Conservation (phyloP, 768 basidiomycete genomes). For the Boletus subparvulus region DNA sequence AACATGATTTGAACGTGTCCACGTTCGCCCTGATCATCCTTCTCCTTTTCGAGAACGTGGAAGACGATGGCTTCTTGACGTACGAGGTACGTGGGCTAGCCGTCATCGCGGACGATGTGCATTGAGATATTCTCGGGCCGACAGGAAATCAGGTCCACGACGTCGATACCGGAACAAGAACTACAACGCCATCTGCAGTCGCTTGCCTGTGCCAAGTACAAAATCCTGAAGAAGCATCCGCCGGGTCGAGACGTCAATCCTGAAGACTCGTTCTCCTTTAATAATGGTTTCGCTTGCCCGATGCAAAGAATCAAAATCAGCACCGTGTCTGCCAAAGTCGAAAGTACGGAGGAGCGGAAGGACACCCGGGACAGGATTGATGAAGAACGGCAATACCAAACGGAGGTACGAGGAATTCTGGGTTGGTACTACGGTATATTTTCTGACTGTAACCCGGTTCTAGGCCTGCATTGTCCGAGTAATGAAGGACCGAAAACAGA, state of each 20-base stretch:
- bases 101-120: not conserved
- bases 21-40: conserved; percentile 88
- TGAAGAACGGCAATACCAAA: conserved; percentile 86
- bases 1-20: conserved; percentile 90
- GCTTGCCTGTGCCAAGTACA: conserved; percentile 92
- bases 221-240: conserved; percentile 89
- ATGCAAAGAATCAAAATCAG: conserved; percentile 92
- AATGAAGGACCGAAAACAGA: conserved; percentile 93
- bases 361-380: conserved; percentile 90
- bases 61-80: conserved; percentile 65
- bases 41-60: conserved; percentile 77
- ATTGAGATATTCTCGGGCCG: not conserved
- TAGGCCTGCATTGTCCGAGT: conserved; percentile 97
- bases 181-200: conserved; percentile 93
- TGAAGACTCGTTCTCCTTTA: conserved; percentile 88
- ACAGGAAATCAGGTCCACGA: conserved; percentile 82
- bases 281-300: conserved; percentile 72
- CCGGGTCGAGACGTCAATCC: conserved; percentile 77
- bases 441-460: conserved; percentile 1
- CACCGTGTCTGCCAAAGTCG: conserved; percentile 85
- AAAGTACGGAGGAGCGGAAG: conserved; percentile 81
- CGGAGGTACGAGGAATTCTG: conserved; percentile 58
- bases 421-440: not conserved
- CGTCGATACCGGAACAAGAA: conserved; percentile 71
- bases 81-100: conserved; percentile 57